A percentile compares a stretch with the other conserved stretches of the same genome.
phyloP scores from a whole-genome alignment of 148 eudicot species.

The Persicaria tinctoria region DNA sequence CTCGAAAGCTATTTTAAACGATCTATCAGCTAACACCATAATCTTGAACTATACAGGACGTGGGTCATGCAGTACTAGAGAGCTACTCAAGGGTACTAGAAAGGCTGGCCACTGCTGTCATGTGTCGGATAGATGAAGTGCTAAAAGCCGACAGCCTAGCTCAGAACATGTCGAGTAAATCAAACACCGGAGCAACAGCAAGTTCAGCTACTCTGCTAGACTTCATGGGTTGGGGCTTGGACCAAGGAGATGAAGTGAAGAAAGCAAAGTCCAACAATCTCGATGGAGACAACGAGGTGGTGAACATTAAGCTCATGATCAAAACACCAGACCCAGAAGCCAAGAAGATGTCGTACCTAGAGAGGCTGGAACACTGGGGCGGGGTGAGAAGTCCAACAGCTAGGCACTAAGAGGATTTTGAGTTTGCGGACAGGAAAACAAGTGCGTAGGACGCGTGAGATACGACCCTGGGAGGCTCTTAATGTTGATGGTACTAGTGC shows the following conservation, averaged over 20 bases:
- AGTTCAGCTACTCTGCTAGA: conserved; percentile 33
- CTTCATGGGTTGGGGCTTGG: conserved; percentile 47
- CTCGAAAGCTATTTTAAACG: too few species aligned
- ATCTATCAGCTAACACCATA: too few species aligned
- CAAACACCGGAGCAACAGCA: conserved; percentile 20
- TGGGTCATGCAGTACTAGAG: conserved; percentile 50
- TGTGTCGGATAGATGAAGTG: conserved; percentile 52
- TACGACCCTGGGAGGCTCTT: not conserved
- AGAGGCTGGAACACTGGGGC: conserved; percentile 11
- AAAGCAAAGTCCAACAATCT: not conserved
- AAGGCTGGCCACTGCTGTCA: conserved; percentile 40
- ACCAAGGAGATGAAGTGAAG: conserved; percentile 19
- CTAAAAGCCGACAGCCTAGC: conserved; percentile 33
- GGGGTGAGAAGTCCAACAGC: conserved; percentile 15
- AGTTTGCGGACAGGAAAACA: conserved; percentile 13
- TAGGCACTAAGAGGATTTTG: conserved; percentile 1
- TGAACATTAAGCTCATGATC: not conserved
- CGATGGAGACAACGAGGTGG: not conserved
- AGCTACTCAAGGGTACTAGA: conserved; percentile 61
- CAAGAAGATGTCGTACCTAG: conserved; percentile 12
- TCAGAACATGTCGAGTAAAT: conserved; percentile 20
- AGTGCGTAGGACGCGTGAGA: conserved; percentile 6
- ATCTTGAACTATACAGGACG: not conserved
- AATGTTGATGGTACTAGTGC: too few species aligned
- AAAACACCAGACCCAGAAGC: not conserved